These are phyloP conservation scores for Globisporangium carolinianum DNA, from an alignment of 352 stramenopile genomes.

Conservation along the genomic window DNA sequence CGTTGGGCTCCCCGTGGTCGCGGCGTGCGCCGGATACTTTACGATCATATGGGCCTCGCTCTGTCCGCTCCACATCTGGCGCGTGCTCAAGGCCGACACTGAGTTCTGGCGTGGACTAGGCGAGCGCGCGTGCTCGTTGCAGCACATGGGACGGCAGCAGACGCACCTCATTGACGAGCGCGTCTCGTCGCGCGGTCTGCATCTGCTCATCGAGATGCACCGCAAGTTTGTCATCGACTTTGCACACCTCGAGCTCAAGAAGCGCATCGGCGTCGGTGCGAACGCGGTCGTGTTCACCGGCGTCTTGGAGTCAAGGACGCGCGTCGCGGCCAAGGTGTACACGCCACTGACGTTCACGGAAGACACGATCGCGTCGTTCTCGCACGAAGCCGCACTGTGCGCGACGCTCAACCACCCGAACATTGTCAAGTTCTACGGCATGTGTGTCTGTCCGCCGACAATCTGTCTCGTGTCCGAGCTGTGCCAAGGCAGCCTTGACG, in stretches of 20 bases:
- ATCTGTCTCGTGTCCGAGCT: constrained; percentile 60
- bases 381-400: constrained; percentile 52
- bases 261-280: constrained; percentile 37
- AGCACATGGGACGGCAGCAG: constrained; percentile 11
- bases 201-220: constrained; percentile 62
- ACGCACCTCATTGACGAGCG: constrained; percentile 19
- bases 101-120: constrained; percentile 39
- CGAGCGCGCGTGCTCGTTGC: constrained; percentile 26
- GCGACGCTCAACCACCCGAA: constrained; percentile 46
- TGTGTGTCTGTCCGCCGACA: constrained; percentile 58
- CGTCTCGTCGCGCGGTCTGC: constrained; percentile 37
- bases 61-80: constrained; percentile 39
- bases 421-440: constrained; percentile 52
- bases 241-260: constrained; percentile 40
- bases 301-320: constrained; percentile 20
- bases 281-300: constrained; percentile 48
- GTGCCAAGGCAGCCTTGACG: constrained; percentile 41
- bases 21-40: constrained; percentile 12
- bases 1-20: neutral
- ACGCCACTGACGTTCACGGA: constrained; percentile 43
- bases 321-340: constrained; percentile 62
- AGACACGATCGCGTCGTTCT: constrained; percentile 45
- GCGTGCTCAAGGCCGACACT: constrained; percentile 41
- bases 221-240: constrained; percentile 67
- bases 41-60: constrained; percentile 18